Evolutionary conservation across 148 eudicot species (phyloP), one percentile per base, ranked within the genome.

Genomic region (Rhododendron kiyosumense): DNA sequence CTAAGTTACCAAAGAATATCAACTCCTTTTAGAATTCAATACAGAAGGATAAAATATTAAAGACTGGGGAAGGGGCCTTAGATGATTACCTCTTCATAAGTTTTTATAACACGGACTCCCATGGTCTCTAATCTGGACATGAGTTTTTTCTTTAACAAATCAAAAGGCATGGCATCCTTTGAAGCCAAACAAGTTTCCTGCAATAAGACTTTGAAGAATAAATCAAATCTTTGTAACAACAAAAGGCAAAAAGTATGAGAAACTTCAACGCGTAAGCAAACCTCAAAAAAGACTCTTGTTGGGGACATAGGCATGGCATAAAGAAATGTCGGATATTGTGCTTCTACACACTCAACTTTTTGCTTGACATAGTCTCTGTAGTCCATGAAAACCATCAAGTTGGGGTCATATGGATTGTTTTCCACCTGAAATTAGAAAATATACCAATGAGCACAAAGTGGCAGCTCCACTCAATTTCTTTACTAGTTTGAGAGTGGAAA

Each of bases 171-270:
- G 43, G 98, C 97, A 87, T 95, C 98, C 89, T 90, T 93, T 79
- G 99, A 96, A 90, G 99, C 99, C 92, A 96, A 90, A 86, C 99
- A 96, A 79, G 99, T 96, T 93, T 96, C 99, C 99, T 96, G 93
- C 85, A 85, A 85, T 73, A 22, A 71, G 46, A 20, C 30, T 71
- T 74, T n/a, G 59, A 18, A 5, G 30, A 80, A 86, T 38, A 67
- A 41, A 34, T 52, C 38, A 82, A 20, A 82, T 84, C 17, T 63
- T 51, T 65, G 17, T 0, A 46, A 69, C 2, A 36, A 38, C 15
- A 61, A 84, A 82, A 36, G 32, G 7, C 43, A 49, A 79, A 67
- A 41, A 14, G 65, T 1, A 46, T 14, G 52, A 20, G 7, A 32
- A 74, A 51, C 67, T 18, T 81, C 82, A 41, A 77, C 5, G 45